These are phyloP conservation scores for Claviceps citrina DNA, from an alignment of 2,329 filamentous ascomycete genomes.

Conservation along the genomic window DNA sequence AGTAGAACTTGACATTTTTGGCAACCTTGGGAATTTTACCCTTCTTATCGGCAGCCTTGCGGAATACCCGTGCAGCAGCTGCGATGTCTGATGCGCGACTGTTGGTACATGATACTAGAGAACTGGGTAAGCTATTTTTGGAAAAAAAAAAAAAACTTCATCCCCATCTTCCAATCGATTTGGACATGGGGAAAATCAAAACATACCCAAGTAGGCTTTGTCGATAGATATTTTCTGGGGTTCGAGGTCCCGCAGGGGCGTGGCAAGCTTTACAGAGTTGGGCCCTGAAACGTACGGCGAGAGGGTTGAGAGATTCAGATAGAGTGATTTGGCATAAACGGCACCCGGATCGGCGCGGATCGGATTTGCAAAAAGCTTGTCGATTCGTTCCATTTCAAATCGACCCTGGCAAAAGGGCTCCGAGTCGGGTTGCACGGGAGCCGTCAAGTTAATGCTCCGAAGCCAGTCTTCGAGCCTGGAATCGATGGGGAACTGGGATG, in stretches of 20 bases:
- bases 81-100: background rate
- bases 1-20: constrained; percentile 66
- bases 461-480: constrained; percentile 56
- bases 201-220: constrained; percentile 1
- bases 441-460: constrained; percentile 56
- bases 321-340: constrained; percentile 68
- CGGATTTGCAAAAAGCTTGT: constrained; percentile 53
- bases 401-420: constrained; percentile 33
- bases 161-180: background rate
- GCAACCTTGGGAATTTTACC: constrained; percentile 56
- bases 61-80: background rate
- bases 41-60: constrained; percentile 27
- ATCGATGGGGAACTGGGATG: constrained; percentile 58
- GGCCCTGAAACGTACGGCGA: constrained; percentile 76
- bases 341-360: constrained; percentile 61
- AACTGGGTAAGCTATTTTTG: background rate
- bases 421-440: constrained; percentile 39
- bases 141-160: background rate
- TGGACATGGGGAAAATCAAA: too few relatives aligned
- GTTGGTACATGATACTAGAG: background rate
- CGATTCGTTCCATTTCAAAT: constrained; percentile 58
- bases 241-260: background rate
- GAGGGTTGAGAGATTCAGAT: constrained; percentile 67
- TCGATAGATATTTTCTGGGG: background rate
- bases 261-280: constrained; percentile 54